A percentile compares a stretch with the other conserved stretches of the same genome.
Conservation (phyloP, 208 protist species). For the Trypanosoma boissoni region DNA sequence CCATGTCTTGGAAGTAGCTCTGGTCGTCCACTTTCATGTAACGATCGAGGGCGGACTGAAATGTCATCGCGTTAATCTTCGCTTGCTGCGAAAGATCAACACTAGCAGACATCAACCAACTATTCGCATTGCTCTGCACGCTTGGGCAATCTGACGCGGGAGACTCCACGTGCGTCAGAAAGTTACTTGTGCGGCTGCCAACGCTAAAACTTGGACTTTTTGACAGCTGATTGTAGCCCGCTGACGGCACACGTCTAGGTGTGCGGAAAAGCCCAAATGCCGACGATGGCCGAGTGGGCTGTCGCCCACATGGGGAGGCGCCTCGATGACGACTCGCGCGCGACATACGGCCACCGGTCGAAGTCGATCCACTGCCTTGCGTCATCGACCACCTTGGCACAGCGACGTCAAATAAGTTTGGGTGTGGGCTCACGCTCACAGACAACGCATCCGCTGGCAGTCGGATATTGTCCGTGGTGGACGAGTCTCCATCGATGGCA, state of each 20-base stretch:
- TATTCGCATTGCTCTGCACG: slow-evolving; percentile 5
- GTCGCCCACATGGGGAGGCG: not conserved
- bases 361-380: no score
- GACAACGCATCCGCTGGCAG: not conserved
- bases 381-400: no score
- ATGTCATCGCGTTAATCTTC: slow-evolving; percentile 59
- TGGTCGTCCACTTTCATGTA: slow-evolving; percentile 88
- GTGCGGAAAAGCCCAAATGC: slow-evolving; percentile 8
- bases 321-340: slow-evolving; percentile 12
- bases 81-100: slow-evolving; percentile 72
- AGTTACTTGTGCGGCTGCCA: slow-evolving; percentile 3
- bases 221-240: slow-evolving; percentile 1
- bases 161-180: not conserved
- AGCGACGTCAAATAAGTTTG: no score
- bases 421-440: not conserved
- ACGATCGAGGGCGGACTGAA: slow-evolving; percentile 73
- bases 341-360: no score
- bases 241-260: slow-evolving; percentile 7
- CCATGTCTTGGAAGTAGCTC: slow-evolving; percentile 78
- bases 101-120: slow-evolving; percentile 44
- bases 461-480: not conserved
- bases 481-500: slow-evolving; percentile 16
- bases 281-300: slow-evolving; percentile 6
- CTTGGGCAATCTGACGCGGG: slow-evolving; percentile 10
- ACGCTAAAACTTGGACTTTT: slow-evolving; percentile 15